phyloP scores from a whole-genome alignment of 768 basidiomycete species.

The Serendipita sp. region DNA sequence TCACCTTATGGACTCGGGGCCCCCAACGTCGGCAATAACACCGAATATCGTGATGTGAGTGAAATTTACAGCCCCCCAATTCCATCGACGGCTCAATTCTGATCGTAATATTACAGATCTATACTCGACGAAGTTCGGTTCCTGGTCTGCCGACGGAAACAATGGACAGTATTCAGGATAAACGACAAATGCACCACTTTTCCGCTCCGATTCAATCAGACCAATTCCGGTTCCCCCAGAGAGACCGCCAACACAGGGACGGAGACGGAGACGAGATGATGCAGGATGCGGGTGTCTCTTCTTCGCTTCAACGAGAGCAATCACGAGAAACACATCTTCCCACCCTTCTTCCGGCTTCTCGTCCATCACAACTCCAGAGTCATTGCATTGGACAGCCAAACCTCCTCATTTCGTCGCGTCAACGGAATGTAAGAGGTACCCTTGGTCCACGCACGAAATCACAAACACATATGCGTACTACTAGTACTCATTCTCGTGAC shows the following conservation, averaged over 20 bases:
- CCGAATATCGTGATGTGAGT: neutral
- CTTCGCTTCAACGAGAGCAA: neutral
- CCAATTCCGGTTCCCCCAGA: neutral
- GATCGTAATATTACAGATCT: neutral
- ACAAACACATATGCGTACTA: neutral
- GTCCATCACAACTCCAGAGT: neutral
- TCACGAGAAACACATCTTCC: neutral
- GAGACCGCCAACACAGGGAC: neutral
- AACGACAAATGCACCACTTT: neutral
- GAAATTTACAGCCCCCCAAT: too few species aligned
- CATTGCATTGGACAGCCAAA: neutral
- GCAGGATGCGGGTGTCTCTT: neutral
- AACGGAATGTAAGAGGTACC: neutral
- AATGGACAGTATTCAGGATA: neutral
- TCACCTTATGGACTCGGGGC: neutral
- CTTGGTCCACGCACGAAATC: neutral
- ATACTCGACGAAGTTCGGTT: neutral
- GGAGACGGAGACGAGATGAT: neutral
- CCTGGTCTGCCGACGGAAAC: neutral
- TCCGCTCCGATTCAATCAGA: neutral
- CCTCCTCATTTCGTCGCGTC: neutral
- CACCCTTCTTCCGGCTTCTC: neutral
- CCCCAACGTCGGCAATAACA: neutral
- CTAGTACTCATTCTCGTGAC: neutral
- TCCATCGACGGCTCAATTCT: neutral